Evolutionary conservation across 306 rosid species (phyloP), one percentile per base, ranked within the genome.

Genomic region (Acacia confusa): DNA sequence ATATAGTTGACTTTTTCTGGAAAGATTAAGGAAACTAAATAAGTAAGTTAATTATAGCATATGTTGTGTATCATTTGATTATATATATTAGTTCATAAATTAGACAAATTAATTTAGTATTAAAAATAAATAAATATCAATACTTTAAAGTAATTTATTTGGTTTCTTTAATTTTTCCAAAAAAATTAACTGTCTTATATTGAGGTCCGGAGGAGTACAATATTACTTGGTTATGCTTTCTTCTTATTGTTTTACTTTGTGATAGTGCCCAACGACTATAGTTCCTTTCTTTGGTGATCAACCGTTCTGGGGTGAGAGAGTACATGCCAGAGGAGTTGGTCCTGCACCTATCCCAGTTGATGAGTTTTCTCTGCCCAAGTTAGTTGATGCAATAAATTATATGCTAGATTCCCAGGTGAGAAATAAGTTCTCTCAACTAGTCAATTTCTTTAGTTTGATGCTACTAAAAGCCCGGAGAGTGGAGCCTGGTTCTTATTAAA

Each of bases 231-330:
- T 77, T 85, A 30, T 40, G 65, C 47, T 78, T 68, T 67, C 70
- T 81, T 76, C 76, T 72, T 41, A 53, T 41, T 45, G 61, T 45
- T 67, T 30, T 74, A n/a, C 83, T 81, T 79, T 53, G 15, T 82
- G 47, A 36, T 66, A 96, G 99, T 96, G 99, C 82, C 99, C 99
- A 28, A 96, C 99, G 16, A 83, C 99, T 3, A 86, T 96, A 45
- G 96, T 96, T 80, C 99, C 99, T 10, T 94, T 96, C 88, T 96
- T 96, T 30, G 99, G 98, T 28, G 99, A 96, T 86, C 99, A 96
- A 87, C 98, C 97, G 63, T 96, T 96, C 90, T 96, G 99, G 99
- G 99, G 99, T 71, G 99, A 96, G 24, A 94, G 94, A 70, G 98
- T 96, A 55, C 91, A 92, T 83, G 98, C 84, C 60, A 89, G 97